Percentiles rank a stretch among this genome's conserved stretches.
These are phyloP conservation scores for Kodamaea laetipori DNA, from an alignment of 805 yeast species.

Conservation along the genomic window DNA sequence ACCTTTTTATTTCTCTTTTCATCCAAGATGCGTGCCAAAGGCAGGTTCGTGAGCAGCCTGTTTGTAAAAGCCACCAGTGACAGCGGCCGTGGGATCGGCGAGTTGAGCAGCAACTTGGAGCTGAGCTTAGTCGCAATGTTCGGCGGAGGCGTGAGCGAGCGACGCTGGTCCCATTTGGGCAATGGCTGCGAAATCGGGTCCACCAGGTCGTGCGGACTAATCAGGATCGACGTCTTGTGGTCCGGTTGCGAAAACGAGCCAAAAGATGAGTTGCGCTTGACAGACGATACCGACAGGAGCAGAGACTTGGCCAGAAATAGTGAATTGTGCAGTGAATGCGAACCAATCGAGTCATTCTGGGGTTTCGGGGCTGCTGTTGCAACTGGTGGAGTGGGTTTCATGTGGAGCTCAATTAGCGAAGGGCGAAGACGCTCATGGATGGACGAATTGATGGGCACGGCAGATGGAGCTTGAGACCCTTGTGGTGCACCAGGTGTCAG, in stretches of 20 bases:
- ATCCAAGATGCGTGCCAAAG: conserved; percentile 17
- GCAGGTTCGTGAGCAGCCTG: conserved; percentile 21
- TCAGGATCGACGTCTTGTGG: conserved; percentile 13
- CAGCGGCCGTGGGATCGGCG: conserved; percentile 15
- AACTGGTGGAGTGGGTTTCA: conserved; percentile 7
- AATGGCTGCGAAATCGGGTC: background rate
- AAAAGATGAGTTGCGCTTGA: conserved; percentile 29
- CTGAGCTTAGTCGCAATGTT: conserved; percentile 7
- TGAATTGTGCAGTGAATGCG: conserved; percentile 31
- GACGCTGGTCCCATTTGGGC: conserved; percentile 6
- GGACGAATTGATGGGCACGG: conserved; percentile 21
- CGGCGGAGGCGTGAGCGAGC: conserved; percentile 18
- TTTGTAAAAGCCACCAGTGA: conserved; percentile 10
- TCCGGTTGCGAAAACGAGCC: conserved; percentile 30
- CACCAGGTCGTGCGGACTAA: conserved; percentile 8
- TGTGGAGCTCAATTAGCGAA: conserved; percentile 36
- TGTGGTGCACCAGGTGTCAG: conserved; percentile 7
- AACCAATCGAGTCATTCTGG: conserved; percentile 29
- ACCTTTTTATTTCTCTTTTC: conserved; percentile 22
- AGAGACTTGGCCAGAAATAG: conserved; percentile 41
- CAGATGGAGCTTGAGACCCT: conserved; percentile 12
- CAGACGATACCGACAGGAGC: conserved; percentile 32
- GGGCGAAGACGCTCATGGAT: conserved; percentile 36
- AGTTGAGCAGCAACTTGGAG: conserved; percentile 12
- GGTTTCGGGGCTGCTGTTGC: conserved; percentile 7